A percentile compares a stretch with the other conserved stretches of the same genome.
These are phyloP conservation scores for Hortaea sp. DNA, from an alignment of 2,329 filamentous ascomycete genomes.

Conservation along the genomic window DNA sequence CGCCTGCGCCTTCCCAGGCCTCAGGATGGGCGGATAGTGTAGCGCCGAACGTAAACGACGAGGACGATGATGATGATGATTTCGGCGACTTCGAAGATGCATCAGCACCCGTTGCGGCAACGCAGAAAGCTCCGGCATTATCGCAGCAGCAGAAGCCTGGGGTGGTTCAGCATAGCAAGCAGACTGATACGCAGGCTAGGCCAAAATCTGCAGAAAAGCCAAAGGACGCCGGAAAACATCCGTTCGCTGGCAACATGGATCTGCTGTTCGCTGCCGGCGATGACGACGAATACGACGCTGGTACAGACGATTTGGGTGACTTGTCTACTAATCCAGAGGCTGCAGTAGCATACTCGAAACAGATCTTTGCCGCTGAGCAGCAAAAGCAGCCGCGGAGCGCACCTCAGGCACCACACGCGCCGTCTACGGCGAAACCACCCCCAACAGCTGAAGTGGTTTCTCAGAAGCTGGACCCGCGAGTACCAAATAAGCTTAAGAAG, in stretches of 20 bases:
- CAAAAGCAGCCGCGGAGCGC: conserved; percentile 4
- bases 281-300: conserved; percentile 25
- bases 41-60: neutral
- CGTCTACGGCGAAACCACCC: neutral
- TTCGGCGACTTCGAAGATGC: conserved; percentile 46
- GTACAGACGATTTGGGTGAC: conserved; percentile 23
- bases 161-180: neutral
- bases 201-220: neutral
- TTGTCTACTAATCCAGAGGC: conserved; percentile 24
- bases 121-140: neutral
- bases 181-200: neutral
- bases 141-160: neutral
- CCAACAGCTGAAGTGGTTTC: neutral
- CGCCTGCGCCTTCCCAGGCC: conserved; percentile 3
- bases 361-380: conserved; percentile 19
- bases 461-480: neutral
- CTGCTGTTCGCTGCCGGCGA: conserved; percentile 23
- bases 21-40: neutral
- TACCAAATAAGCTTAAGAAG: conserved; percentile 16
- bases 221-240: conserved; percentile 14
- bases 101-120: conserved; percentile 4
- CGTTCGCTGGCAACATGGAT: conserved; percentile 25
- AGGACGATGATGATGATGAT: conserved; percentile 36
- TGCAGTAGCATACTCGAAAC: conserved; percentile 26
- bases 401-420: neutral